Conservation (phyloP, 129 eudicot genomes). For the Flaveria sonorensis region DNA sequence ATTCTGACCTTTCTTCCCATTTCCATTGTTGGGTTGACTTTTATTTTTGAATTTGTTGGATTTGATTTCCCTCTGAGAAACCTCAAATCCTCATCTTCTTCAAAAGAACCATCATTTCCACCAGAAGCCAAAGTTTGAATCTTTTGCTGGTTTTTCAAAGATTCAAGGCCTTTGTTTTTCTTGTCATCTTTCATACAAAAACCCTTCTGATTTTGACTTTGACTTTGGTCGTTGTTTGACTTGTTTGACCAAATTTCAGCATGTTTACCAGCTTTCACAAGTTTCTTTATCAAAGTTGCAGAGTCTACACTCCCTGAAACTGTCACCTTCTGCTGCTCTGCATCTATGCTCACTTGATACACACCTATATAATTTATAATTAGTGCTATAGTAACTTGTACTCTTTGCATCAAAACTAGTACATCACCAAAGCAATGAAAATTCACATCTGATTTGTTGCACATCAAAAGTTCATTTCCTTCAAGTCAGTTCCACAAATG, state of each 20-base stretch:
- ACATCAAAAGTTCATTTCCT: background rate
- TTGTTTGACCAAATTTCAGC: constrained; percentile 66
- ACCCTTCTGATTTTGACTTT: constrained; percentile 39
- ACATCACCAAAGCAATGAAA: background rate
- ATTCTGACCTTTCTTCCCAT: constrained; percentile 47
- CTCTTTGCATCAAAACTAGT: background rate
- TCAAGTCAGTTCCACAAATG: background rate
- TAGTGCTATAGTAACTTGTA: background rate
- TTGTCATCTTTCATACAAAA: constrained; percentile 47
- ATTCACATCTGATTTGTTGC: background rate
- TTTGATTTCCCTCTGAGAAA: background rate
- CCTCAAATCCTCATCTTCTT: constrained; percentile 40
- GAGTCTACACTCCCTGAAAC: constrained; percentile 63
- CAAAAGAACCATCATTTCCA: constrained; percentile 33
- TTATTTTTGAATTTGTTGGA: background rate
- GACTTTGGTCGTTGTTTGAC: constrained; percentile 42
- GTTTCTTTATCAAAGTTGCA: constrained; percentile 52
- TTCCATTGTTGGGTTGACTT: constrained; percentile 45
- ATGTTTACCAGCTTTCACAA: constrained; percentile 59
- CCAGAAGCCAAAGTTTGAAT: constrained; percentile 29
- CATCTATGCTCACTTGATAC: constrained; percentile 62
- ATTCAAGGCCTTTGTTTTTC: constrained; percentile 45
- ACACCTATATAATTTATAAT: constrained; percentile 42
- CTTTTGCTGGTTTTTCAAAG: constrained; percentile 50
- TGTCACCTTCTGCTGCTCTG: constrained; percentile 63